phyloP scores from a whole-genome alignment of 495 filamentous ascomycete genomes.

The Lophiotrema nucula region DNA sequence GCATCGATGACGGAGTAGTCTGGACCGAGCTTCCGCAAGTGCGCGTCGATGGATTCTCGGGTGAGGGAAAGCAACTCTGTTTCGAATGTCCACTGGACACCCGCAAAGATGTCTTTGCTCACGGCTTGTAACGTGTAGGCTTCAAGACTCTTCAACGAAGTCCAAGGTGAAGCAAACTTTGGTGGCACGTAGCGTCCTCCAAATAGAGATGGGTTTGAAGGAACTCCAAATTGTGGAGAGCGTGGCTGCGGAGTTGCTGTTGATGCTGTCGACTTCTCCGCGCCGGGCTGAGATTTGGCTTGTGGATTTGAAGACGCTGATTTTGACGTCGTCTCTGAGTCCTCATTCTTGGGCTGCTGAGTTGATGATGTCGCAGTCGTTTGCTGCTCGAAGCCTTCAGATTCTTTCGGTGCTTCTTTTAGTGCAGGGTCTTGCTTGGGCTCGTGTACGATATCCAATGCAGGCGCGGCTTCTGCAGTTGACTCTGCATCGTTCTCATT shows the following conservation, averaged over 20 bases:
- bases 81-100: slow-evolving; percentile 10
- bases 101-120: neutral
- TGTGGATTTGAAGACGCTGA: neutral
- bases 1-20: slow-evolving; percentile 21
- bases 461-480: too few species aligned
- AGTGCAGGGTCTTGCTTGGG: too few species aligned
- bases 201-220: neutral
- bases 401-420: too few species aligned
- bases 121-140: slow-evolving; percentile 17
- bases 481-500: too few species aligned
- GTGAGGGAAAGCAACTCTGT: slow-evolving; percentile 11
- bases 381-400: too few species aligned
- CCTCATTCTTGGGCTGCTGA: too few species aligned
- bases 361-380: too few species aligned
- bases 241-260: neutral
- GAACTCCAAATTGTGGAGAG: neutral
- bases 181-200: neutral
- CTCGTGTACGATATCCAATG: too few species aligned
- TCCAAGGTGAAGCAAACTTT: neutral
- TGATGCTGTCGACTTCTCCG: neutral
- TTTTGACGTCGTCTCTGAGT: too few species aligned
- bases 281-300: neutral
- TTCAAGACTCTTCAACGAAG: slow-evolving; percentile 2
- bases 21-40: neutral
- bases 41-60: slow-evolving; percentile 1